These are phyloP conservation scores for Aulographum hederae DNA, from an alignment of 2,329 filamentous ascomycete genomes.

Conservation along the genomic window DNA sequence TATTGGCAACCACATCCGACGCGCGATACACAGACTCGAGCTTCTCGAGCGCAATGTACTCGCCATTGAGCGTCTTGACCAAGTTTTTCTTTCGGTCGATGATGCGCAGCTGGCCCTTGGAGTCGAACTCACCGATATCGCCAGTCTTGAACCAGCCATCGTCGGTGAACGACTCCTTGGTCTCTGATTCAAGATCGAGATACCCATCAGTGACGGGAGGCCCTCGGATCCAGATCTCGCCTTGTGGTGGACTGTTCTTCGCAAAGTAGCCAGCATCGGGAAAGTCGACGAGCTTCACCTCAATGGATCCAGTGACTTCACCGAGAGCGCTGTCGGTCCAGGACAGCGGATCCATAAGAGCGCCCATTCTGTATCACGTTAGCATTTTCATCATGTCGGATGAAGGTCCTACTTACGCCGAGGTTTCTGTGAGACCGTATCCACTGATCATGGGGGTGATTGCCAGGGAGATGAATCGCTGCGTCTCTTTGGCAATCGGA, in stretches of 20 bases:
- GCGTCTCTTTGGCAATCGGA: slow-evolving; percentile 72
- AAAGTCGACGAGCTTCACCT: slow-evolving; percentile 84
- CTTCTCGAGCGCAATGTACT: slow-evolving; percentile 94
- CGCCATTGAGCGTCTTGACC: slow-evolving; percentile 85
- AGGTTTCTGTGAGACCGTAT: slow-evolving; percentile 89
- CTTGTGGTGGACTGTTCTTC: slow-evolving; percentile 61
- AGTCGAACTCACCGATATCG: slow-evolving; percentile 81
- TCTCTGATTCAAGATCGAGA: slow-evolving; percentile 75
- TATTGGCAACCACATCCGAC: slow-evolving; percentile 59
- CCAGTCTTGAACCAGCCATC: slow-evolving; percentile 97
- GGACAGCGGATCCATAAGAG: slow-evolving; percentile 66
- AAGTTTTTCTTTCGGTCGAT: slow-evolving; percentile 98
- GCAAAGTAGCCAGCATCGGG: slow-evolving; percentile 73
- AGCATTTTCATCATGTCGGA: not conserved
- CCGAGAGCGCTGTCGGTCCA: slow-evolving; percentile 67
- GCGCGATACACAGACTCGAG: slow-evolving; percentile 83
- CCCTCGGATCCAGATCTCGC: slow-evolving; percentile 82
- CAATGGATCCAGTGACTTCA: slow-evolving; percentile 56
- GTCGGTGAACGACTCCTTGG: slow-evolving; percentile 51
- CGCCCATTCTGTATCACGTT: slow-evolving; percentile 37
- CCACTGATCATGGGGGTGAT: slow-evolving; percentile 88
- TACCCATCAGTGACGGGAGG: slow-evolving; percentile 58
- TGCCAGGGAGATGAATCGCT: slow-evolving; percentile 78
- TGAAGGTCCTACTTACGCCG: slow-evolving; percentile 27
- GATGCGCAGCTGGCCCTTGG: slow-evolving; percentile 61